Evolutionary conservation across 1,139 yeast species (phyloP), one percentile per base, ranked within the genome.

Genomic region (Saccharomycopsis crataegensis): DNA sequence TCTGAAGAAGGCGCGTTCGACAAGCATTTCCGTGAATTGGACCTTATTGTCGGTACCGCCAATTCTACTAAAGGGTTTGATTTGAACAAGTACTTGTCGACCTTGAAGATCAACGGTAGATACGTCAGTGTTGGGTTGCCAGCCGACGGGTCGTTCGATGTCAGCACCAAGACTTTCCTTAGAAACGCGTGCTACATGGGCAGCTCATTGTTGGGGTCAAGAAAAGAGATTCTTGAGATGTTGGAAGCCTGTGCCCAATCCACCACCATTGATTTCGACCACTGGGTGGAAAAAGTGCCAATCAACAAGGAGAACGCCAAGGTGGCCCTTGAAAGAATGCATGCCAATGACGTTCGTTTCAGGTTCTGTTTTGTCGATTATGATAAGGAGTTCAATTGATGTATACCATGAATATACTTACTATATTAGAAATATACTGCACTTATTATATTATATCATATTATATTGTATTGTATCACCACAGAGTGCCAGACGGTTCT

Each of bases 281-380:
- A 78, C 59, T 80, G 85, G 86, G 74, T 79, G 55, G 86, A 82
- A 68, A 72, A 76, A 34, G 65, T 80, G 49, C 79, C 81, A 49
- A 70, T 82, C 58, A 70, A 73, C 53, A 82, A 76, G 62, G 77
- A 70, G 52, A 75, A 76, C 59, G 77, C 78, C 49, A 70, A 72
- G 48, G 71, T 74, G 62, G 84, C 80, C 8, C 71, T 79, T 59
- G 73, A 74, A 46, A 75, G 78, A 63, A 70, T 78, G 58, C 74
- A 74, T 52, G 60, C 68, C 32, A 81, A 82, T 62, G 83, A 82
- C 58, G 84, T 80, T 55, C 76, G 78, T 61, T 84, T 82, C 67
- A 78, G 89, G 70, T 77, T 80, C 62, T 82, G 82, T 8, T 70
- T 83, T 62, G 76, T 78, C 53, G 82, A 77, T 34, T 77, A 71